These are phyloP conservation scores for Talaromyces stipitatus DNA, from an alignment of 495 filamentous ascomycete genomes.

Conservation along the genomic window DNA sequence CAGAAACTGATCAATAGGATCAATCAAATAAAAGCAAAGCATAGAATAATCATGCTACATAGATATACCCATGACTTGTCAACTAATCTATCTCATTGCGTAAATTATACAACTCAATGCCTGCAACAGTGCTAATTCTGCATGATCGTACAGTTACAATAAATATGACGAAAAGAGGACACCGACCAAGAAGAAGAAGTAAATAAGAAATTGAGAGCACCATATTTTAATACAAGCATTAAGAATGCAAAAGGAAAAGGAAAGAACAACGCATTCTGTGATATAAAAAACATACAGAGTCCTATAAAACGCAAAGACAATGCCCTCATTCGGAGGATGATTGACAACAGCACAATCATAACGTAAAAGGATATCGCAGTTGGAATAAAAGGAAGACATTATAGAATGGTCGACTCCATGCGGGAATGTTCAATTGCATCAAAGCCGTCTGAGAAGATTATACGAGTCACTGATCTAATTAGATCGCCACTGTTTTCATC, in stretches of 20 bases:
- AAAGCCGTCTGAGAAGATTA: neutral
- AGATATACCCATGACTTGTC: neutral
- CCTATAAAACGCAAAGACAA: constrained; percentile 1
- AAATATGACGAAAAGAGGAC: constrained; percentile 8
- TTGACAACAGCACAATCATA: neutral
- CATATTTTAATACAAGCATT: constrained; percentile 3
- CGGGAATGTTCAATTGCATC: neutral
- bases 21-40: neutral
- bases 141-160: constrained; percentile 27
- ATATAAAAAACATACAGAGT: neutral
- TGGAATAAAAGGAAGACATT: neutral
- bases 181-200: constrained; percentile 10
- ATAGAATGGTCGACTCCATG: neutral
- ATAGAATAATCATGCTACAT: neutral
- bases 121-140: constrained; percentile 18
- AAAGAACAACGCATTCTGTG: neutral
- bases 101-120: neutral
- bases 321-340: neutral
- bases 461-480: constrained; percentile 8
- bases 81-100: neutral
- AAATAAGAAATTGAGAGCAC: neutral
- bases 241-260: constrained; percentile 1
- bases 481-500: constrained; percentile 53
- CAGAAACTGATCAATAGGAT: neutral
- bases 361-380: constrained; percentile 1